Percentiles rank a stretch among this genome's conserved stretches.
phyloP scores from a whole-genome alignment of 768 basidiomycete species.

The Tylopilus subfusipes region DNA sequence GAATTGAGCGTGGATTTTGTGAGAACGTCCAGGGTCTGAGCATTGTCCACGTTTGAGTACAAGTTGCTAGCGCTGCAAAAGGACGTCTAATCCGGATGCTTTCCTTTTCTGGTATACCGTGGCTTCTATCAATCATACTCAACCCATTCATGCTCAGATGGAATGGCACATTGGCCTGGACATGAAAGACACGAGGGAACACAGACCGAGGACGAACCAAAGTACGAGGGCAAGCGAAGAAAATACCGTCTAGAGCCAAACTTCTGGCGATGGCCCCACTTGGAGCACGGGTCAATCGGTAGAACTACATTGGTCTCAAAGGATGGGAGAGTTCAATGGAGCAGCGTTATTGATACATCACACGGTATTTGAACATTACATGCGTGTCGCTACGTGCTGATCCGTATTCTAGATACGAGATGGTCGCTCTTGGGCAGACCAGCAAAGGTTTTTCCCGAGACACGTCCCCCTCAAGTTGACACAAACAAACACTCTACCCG shows the following conservation, averaged over 20 bases:
- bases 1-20: conserved; percentile 36
- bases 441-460: conserved; percentile 56
- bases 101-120: conserved; percentile 18
- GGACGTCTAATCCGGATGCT: neutral
- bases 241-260: conserved; percentile 26
- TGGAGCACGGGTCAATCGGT: conserved; percentile 55
- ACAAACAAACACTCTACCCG: conserved; percentile 33
- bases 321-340: conserved; percentile 51
- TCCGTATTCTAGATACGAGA: conserved; percentile 25
- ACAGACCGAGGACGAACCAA: conserved; percentile 23
- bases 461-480: conserved; percentile 37
- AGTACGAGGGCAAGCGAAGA: conserved; percentile 22
- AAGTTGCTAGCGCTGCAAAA: neutral
- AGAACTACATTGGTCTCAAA: conserved; percentile 51
- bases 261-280: conserved; percentile 45
- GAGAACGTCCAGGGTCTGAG: conserved; percentile 49
- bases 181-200: conserved; percentile 38
- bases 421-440: conserved; percentile 32
- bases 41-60: conserved; percentile 36
- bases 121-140: neutral
- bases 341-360: conserved; percentile 35
- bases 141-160: conserved; percentile 39
- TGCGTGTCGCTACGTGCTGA: conserved; percentile 4
- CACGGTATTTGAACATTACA: conserved; percentile 17
- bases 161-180: conserved; percentile 76